Conservation (phyloP, 163 green algal species). For the Scenedesmus sp. region DNA sequence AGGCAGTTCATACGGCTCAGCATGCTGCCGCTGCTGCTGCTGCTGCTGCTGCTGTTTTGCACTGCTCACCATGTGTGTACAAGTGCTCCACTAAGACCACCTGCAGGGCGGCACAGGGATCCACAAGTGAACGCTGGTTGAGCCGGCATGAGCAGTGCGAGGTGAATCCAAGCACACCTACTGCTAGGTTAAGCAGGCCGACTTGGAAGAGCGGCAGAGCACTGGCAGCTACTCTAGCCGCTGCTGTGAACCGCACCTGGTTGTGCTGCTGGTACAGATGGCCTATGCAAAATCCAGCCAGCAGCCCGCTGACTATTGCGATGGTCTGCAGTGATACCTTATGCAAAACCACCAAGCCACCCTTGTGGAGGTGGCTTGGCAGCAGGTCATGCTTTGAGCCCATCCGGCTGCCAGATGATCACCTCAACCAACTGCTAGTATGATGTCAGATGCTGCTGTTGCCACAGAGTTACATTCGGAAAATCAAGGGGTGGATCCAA, state of each 20-base stretch:
- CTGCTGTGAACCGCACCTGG: not conserved
- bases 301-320: slow-evolving; percentile 10
- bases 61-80: slow-evolving; percentile 5
- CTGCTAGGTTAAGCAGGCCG: not conserved
- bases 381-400: slow-evolving; percentile 28
- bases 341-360: not conserved
- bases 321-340: not conserved
- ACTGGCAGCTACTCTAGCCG: not conserved
- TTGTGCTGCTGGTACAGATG: slow-evolving; percentile 29
- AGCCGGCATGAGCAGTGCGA: not conserved
- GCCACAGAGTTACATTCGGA: not conserved
- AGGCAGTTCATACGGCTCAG: not conserved
- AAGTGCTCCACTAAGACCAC: slow-evolving; percentile 39
- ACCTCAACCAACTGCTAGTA: not conserved
- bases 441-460: slow-evolving; percentile 1
- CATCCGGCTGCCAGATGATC: not conserved
- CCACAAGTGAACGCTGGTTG: not conserved
- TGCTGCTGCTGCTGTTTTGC: not conserved
- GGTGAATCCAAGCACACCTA: not conserved
- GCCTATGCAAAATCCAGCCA: slow-evolving; percentile 1
- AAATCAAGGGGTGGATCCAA: too few species aligned
- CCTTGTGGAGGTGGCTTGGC: not conserved
- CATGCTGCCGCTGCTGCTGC: not conserved
- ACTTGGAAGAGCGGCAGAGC: not conserved
- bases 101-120: not conserved